phyloP scores from a whole-genome alignment of 1,284 basidiomycete genomes.

The Austroboletus niveus region DNA sequence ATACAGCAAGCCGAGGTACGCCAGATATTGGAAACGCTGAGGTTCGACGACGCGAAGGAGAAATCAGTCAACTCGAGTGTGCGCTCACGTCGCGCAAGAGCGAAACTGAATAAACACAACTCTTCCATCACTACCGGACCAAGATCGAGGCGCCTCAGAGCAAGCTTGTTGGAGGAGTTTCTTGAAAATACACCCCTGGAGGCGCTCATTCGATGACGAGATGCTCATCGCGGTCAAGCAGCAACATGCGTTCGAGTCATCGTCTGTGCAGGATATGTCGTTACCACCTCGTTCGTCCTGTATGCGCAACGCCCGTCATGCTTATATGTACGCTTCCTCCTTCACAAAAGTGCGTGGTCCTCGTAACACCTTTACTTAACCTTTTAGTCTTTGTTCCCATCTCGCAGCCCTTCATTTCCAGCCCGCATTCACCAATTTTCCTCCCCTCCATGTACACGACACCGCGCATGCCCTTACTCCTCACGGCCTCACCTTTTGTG shows the following conservation, averaged over 20 bases:
- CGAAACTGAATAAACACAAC: constrained; percentile 58
- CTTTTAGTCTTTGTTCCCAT: too few relatives aligned
- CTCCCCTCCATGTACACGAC: too few relatives aligned
- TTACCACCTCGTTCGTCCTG: too few relatives aligned
- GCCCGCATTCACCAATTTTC: too few relatives aligned
- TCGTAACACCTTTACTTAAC: too few relatives aligned
- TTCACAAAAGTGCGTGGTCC: too few relatives aligned
- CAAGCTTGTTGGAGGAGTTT: constrained; percentile 60
- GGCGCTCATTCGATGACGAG: constrained; percentile 60
- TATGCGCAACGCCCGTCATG: too few relatives aligned
- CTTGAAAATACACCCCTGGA: constrained; percentile 29
- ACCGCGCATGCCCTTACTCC: too few relatives aligned
- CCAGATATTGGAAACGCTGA: constrained; percentile 36
- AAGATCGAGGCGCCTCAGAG: constrained; percentile 67
- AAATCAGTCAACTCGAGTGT: constrained; percentile 42
- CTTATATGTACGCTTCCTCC: too few relatives aligned
- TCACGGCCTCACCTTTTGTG: neutral
- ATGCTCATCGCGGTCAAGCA: constrained; percentile 65
- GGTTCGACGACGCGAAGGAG: constrained; percentile 47
- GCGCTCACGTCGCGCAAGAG: constrained; percentile 25
- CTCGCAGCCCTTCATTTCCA: too few relatives aligned
- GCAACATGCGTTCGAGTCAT: constrained; percentile 76
- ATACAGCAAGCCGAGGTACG: constrained; percentile 53
- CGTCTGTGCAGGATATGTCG: constrained; percentile 50
- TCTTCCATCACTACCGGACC: constrained; percentile 59